A percentile compares a stretch with the other conserved stretches of the same genome.
Conservation (phyloP, 208 protist species). For the Zelonia costaricensis region DNA sequence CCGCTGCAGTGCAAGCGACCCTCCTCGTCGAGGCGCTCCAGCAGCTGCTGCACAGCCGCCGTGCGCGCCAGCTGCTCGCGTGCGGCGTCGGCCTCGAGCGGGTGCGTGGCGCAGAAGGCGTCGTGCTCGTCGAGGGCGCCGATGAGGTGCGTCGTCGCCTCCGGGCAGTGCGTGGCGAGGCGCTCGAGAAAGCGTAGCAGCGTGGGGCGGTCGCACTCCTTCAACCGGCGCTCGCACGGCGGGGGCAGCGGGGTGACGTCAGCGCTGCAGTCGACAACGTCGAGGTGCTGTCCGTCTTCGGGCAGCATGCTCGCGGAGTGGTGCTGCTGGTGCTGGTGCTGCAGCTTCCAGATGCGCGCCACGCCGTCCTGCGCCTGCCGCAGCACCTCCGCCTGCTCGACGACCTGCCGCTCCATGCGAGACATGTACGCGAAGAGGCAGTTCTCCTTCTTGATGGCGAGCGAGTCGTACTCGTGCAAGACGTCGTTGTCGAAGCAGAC, state of each 20-base stretch:
- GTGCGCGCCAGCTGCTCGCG: conserved; percentile 21
- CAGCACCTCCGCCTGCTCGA: conserved; percentile 68
- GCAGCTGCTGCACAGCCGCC: conserved; percentile 33
- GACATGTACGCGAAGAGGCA: conserved; percentile 44
- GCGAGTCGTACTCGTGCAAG: conserved; percentile 40
- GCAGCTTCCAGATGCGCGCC: conserved; percentile 36
- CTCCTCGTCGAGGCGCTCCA: conserved; percentile 61
- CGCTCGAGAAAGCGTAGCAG: conserved; percentile 59
- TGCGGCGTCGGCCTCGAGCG: conserved; percentile 42
- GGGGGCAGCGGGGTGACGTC: conserved; percentile 31
- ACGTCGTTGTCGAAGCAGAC: conserved; percentile 53
- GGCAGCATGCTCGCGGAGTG: neutral
- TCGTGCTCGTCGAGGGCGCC: conserved; percentile 59
- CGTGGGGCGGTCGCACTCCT: conserved; percentile 52
- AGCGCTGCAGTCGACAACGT: neutral
- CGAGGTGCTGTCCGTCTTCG: neutral
- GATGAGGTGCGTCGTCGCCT: conserved; percentile 34
- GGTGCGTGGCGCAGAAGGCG: conserved; percentile 39
- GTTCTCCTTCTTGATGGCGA: conserved; percentile 43
- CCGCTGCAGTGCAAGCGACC: conserved; percentile 46
- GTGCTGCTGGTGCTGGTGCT: conserved; percentile 7
- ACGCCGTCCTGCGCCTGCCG: conserved; percentile 53
- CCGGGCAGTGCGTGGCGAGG: conserved; percentile 35
- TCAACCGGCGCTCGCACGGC: conserved; percentile 32
- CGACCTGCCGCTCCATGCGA: conserved; percentile 42